Percentiles rank a stretch among this genome's conserved stretches.
Evolutionary conservation across 2,329 filamentous ascomycete species (phyloP).

Genomic region (Sarocladium strictum): DNA sequence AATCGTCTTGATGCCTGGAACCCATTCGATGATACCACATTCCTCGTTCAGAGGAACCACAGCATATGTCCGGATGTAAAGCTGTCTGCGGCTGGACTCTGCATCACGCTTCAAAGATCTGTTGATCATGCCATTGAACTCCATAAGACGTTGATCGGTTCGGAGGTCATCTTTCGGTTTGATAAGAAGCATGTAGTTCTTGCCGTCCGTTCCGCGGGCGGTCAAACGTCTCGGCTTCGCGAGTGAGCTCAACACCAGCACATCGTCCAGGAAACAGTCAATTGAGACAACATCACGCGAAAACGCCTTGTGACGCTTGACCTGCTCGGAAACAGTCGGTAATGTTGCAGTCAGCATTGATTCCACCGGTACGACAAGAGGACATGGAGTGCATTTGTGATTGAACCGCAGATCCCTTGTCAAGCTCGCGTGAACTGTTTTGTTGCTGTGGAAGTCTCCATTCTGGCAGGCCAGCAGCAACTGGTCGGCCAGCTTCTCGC

Average conservation of each 20-base stretch:
- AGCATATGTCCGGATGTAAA: conserved; percentile 95
- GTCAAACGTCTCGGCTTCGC: conserved; percentile 89
- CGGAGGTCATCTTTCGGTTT: conserved; percentile 98
- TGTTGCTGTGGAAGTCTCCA: conserved; percentile 64
- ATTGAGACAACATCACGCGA: conserved; percentile 82
- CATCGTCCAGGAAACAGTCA: conserved; percentile 74
- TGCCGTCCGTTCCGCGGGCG: conserved; percentile 83
- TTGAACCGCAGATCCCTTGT: conserved; percentile 76
- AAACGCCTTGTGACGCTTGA: conserved; percentile 79
- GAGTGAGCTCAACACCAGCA: conserved; percentile 82
- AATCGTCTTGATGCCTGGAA: conserved; percentile 89
- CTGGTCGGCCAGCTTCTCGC: conserved; percentile 78
- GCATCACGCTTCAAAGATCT: conserved; percentile 85
- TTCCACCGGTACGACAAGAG: conserved; percentile 85
- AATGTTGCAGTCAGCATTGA: conserved; percentile 75
- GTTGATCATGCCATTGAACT: conserved; percentile 98
- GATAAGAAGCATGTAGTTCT: conserved; percentile 82
- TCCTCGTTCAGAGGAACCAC: conserved; percentile 97
- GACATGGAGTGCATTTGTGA: conserved; percentile 74
- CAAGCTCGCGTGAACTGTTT: conserved; percentile 64
- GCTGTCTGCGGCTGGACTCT: conserved; percentile 79
- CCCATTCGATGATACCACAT: conserved; percentile 97
- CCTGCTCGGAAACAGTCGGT: conserved; percentile 65
- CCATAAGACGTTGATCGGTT: conserved; percentile 97
- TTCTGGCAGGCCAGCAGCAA: conserved; percentile 75